These are phyloP conservation scores for Aspergillus sp. DNA, from an alignment of 2,329 filamentous ascomycete genomes.

Conservation along the genomic window DNA sequence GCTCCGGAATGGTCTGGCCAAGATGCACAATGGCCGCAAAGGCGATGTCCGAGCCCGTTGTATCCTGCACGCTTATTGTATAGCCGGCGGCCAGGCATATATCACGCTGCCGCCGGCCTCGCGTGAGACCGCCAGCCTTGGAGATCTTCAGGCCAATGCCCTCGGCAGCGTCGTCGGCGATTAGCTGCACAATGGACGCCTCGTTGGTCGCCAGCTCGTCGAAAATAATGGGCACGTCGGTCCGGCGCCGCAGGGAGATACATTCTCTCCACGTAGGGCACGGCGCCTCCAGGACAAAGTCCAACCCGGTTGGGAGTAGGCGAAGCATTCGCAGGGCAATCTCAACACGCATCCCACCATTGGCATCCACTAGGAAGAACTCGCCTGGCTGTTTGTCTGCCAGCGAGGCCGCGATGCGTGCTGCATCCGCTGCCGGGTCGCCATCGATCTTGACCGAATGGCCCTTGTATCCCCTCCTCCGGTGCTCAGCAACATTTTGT, in stretches of 20 bases:
- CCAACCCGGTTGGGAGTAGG: conserved; percentile 21
- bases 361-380: conserved; percentile 23
- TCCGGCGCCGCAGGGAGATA: conserved; percentile 20
- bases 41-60: conserved; percentile 23
- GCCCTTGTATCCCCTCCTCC: background rate
- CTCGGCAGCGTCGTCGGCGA: conserved; percentile 26
- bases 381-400: conserved; percentile 14
- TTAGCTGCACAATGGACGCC: conserved; percentile 16
- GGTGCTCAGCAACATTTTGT: background rate
- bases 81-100: conserved; percentile 16
- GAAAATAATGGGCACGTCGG: conserved; percentile 22
- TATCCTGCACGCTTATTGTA: conserved; percentile 18
- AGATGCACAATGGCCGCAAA: conserved; percentile 28
- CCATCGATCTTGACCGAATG: conserved; percentile 3
- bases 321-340: conserved; percentile 21
- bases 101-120: conserved; percentile 21
- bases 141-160: conserved; percentile 26
- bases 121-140: conserved; percentile 20
- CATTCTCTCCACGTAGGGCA: conserved; percentile 24
- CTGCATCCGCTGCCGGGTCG: conserved; percentile 15
- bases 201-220: conserved; percentile 23
- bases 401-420: conserved; percentile 6
- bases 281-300: conserved; percentile 26
- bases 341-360: conserved; percentile 22
- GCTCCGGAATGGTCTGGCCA: conserved; percentile 18